Conservation (phyloP, 2,329 filamentous ascomycete species). For the Drechslerella coelobrocha region DNA sequence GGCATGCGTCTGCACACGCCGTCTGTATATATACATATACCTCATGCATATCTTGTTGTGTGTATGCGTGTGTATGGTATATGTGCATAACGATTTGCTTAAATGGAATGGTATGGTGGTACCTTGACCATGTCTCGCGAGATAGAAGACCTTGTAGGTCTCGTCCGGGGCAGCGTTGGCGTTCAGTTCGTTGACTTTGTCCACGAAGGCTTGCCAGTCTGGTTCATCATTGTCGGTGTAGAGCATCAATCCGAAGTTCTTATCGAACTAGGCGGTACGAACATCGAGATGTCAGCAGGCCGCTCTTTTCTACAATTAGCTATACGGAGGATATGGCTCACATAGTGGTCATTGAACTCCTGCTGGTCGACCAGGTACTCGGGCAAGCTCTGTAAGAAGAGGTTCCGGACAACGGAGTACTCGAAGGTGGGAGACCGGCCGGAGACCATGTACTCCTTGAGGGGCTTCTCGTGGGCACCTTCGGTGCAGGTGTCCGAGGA, state of each 20-base stretch:
- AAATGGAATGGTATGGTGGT: slow-evolving; percentile 58
- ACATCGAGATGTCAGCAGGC: background rate
- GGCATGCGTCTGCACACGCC: no score
- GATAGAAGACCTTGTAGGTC: slow-evolving; percentile 71
- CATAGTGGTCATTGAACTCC: slow-evolving; percentile 37
- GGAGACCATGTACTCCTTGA: slow-evolving; percentile 31
- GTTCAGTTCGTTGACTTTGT: slow-evolving; percentile 65
- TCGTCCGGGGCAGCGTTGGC: slow-evolving; percentile 60
- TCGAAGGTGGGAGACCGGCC: slow-evolving; percentile 29
- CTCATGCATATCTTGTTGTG: background rate
- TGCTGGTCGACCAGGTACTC: slow-evolving; percentile 44
- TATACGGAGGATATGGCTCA: slow-evolving; percentile 1
- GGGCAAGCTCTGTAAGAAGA: slow-evolving; percentile 38
- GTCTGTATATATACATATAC: no score
- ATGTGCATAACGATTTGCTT: background rate
- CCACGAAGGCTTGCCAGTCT: slow-evolving; percentile 36
- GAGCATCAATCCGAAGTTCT: slow-evolving; percentile 72
- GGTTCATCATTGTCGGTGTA: slow-evolving; percentile 63
- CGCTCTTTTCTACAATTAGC: background rate
- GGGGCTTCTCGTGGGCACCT: background rate
- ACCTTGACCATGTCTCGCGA: slow-evolving; percentile 75
- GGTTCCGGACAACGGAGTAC: slow-evolving; percentile 35
- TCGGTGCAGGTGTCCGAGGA: background rate
- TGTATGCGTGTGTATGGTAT: background rate
- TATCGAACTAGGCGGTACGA: slow-evolving; percentile 65